These are phyloP conservation scores for Brettanomyces bruxellensis DNA, from an alignment of 805 yeast genomes.

Conservation along the genomic window DNA sequence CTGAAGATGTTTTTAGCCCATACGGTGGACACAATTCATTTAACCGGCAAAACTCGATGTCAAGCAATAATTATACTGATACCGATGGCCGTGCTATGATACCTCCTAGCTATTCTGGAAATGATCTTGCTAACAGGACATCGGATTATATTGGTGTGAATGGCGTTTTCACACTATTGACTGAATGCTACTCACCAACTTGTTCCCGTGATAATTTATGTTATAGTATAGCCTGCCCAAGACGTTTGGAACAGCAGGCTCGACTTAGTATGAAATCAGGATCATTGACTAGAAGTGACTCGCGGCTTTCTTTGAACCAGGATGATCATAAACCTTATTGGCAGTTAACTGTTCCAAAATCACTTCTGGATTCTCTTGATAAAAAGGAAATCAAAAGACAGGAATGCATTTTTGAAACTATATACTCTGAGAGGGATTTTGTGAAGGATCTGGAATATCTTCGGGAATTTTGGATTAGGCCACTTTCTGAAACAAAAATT, in stretches of 20 bases:
- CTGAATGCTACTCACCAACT: conserved; percentile 96
- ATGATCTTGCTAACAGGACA: not conserved
- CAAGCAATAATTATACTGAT: conserved; percentile 8
- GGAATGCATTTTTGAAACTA: conserved; percentile 89
- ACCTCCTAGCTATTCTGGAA: not conserved
- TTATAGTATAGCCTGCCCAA: conserved; percentile 93
- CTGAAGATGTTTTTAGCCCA: conserved; percentile 36
- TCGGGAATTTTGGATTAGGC: conserved; percentile 90
- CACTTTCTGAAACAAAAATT: conserved; percentile 75
- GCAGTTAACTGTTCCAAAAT: conserved; percentile 86
- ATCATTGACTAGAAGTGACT: conserved; percentile 53
- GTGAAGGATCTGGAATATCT: conserved; percentile 90
- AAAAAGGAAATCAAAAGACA: conserved; percentile 87
- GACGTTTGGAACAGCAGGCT: conserved; percentile 92
- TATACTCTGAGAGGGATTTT: conserved; percentile 89
- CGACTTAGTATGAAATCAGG: conserved; percentile 65
- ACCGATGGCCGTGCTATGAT: conserved; percentile 1
- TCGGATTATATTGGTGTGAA: conserved; percentile 39
- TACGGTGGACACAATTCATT: conserved; percentile 12
- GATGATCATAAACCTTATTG: conserved; percentile 80
- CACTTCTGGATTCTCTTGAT: conserved; percentile 66
- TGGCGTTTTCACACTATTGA: conserved; percentile 87
- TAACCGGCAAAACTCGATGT: conserved; percentile 20
- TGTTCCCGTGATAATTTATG: conserved; percentile 84
- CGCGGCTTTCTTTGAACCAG: conserved; percentile 60